phyloP scores from a whole-genome alignment of 2,329 filamentous ascomycete genomes.

The Rhynchosporium secalis region DNA sequence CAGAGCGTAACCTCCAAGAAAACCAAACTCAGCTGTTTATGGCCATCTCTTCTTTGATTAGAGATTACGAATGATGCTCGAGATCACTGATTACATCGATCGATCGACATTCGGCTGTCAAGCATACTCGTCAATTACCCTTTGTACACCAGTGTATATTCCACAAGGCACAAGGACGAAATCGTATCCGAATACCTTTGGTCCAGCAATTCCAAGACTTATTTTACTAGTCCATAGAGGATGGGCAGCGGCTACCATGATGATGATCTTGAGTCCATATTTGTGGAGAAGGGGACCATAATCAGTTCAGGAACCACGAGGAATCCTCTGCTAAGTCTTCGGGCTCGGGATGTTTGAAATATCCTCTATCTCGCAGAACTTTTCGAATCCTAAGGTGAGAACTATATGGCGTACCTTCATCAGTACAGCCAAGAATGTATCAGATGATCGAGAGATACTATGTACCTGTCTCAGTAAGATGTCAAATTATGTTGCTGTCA shows the following conservation, averaged over 20 bases:
- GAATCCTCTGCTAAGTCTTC: slow-evolving; percentile 10
- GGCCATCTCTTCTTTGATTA: no score
- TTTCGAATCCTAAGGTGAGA: not conserved
- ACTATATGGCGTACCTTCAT: slow-evolving; percentile 9
- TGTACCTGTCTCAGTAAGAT: slow-evolving; percentile 9
- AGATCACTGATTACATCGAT: no score
- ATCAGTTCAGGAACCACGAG: slow-evolving; percentile 15
- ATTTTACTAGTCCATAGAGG: slow-evolving; percentile 13
- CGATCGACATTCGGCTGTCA: not conserved
- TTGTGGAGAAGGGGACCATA: slow-evolving; percentile 9
- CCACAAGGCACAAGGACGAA: slow-evolving; percentile 7
- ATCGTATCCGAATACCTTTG: slow-evolving; percentile 14
- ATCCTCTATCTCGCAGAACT: slow-evolving; percentile 3
- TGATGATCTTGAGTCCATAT: slow-evolving; percentile 15
- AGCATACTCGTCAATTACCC: slow-evolving; percentile 15
- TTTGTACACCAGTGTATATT: not conserved
- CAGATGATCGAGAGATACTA: slow-evolving; percentile 7
- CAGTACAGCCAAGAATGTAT: slow-evolving; percentile 14
- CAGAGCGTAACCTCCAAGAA: no score
- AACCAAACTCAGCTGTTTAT: no score
- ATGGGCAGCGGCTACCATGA: slow-evolving; percentile 11
- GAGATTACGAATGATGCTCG: no score
- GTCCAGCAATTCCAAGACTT: slow-evolving; percentile 12
- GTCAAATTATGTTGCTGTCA: slow-evolving; percentile 9
- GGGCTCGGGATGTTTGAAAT: slow-evolving; percentile 12